phyloP scores from a whole-genome alignment of 352 stramenopile species.

The Globisporangium acanthophoron region DNA sequence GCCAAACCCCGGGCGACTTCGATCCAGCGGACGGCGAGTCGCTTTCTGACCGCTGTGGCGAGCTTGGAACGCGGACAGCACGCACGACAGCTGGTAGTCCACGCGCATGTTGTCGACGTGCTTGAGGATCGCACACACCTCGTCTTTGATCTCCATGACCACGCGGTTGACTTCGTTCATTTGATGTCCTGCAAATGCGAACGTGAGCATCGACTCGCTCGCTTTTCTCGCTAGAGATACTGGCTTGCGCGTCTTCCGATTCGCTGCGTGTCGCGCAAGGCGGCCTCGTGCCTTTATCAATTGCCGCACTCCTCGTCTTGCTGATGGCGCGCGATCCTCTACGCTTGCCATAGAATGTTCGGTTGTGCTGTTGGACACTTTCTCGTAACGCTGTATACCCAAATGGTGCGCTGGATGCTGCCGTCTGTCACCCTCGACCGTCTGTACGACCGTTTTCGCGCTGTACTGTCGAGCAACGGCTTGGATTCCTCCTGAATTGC shows the following conservation, averaged over 20 bases:
- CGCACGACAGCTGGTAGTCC: slow-evolving; percentile 58
- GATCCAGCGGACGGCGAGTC: slow-evolving; percentile 3
- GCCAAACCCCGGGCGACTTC: slow-evolving; percentile 1
- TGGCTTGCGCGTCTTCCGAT: neutral
- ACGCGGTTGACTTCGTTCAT: slow-evolving; percentile 39
- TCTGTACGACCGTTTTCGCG: slow-evolving; percentile 7
- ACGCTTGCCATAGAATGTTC: neutral
- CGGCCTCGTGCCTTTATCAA: neutral
- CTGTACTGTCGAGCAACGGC: slow-evolving; percentile 22
- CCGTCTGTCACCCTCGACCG: neutral
- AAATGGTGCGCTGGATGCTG: neutral
- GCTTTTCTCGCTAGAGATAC: neutral
- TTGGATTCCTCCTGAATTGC: slow-evolving; percentile 1
- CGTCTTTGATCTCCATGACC: slow-evolving; percentile 74
- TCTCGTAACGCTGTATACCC: neutral
- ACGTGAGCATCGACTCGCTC: neutral
- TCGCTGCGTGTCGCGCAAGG: neutral
- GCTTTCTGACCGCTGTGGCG: slow-evolving; percentile 16
- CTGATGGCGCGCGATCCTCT: neutral
- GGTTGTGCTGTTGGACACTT: neutral
- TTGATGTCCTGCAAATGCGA: slow-evolving; percentile 20
- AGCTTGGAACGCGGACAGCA: slow-evolving; percentile 39
- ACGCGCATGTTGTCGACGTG: slow-evolving; percentile 52
- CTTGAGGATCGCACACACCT: slow-evolving; percentile 58
- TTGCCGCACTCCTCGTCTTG: neutral